Base-by-base conservation (phyloP, 495 filamentous ascomycete genomes). In the Penicillium desertorum region DNA sequence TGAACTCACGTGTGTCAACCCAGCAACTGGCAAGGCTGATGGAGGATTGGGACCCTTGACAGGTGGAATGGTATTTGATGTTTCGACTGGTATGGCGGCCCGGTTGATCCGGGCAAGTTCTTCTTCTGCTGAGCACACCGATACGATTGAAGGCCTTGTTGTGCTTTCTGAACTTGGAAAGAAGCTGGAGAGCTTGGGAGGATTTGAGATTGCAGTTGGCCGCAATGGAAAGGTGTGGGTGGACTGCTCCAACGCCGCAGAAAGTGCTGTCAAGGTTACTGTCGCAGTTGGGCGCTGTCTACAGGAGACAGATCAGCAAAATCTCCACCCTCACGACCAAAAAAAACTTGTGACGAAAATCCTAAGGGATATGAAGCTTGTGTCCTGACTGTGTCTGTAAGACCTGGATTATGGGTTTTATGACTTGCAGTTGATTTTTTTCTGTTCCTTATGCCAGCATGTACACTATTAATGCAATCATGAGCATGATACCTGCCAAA, bases 151-250 rank as follows among this genome's bases (percentile, higher is more conserved):
- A 39, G 80, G 89, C 4, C 79, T 93, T 27, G 82, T 79, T 5
- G 70, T 98, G 19, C 69, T 98, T 48, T 90, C 96, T 57, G 89
- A 91, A 63, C 73, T 98, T n/a, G 92, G 86, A 16, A 85, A 81
- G 63, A 88, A 85, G 43, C 78, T 86, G 47, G 76, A 93, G 43
- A 81, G 83, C 49, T 56, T 70, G 11, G 77, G 77, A 17, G 77
- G 77, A n/a, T 98, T 97, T 73, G 94, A 98, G 78, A 86, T 94
- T 57, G 94, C 94, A 4, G 90, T 96, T 25, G 95, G 95, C 22
- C 85, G 92, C 68, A 98, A 98, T 71, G 94, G 94, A 20, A 88
- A 83, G 75, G 82, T 97, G 36, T 97, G 94, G 94, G 87, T 98
- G 17, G 83, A 90, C 61, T 82, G 78, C 57, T 74, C 76, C 2